Evolutionary conservation across 2,329 filamentous ascomycete genomes (phyloP), one percentile per base, ranked within the genome.

Genomic region (Verticillium albo-atrum): DNA sequence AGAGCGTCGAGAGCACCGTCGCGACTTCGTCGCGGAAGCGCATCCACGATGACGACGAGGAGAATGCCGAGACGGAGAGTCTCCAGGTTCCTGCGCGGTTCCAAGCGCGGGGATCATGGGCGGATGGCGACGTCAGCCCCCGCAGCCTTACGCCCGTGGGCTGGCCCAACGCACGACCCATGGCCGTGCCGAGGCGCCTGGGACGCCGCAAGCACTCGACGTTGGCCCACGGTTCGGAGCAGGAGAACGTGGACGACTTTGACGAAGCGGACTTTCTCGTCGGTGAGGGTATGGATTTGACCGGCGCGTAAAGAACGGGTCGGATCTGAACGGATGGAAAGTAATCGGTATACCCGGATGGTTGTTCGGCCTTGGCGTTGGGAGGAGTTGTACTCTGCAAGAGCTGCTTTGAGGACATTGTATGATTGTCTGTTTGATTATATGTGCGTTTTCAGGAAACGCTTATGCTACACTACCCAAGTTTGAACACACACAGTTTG

Each of bases 181-280:
- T 85, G 68, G 83, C 83, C 3, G 71, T 81, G 32, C 83, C 83
- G 2, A 64, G 63, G 60, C 74, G 72, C 66, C 60, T 60, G 54
- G 56, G 58, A 58, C 23, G 58, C 58, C 15, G 58, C 17, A 63
- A 63, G 59, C 54, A 51, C 30, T 52, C 65, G 27, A 66, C 51
- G 15, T 5, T 4, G 25, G 15, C n/a, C 23, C 5, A 64, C 25
- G 59, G 62, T 12, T 35, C 69, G 4, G 77, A 70, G 1, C 79
- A 84, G 67, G 81, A 84, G 67, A 84, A 82, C 63, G 65, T 74
- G 0, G 75, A 75, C 50, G 88, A 91, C 69, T 91, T 91, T 70
- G 86, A 82, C 60, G 89, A 92, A 60, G 89, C 89, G 0, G 79
- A 83, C 1, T 92, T 92, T 61, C 70, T 88, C 57, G 83, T 85